Conservation (phyloP, 768 basidiomycete genomes). For the Chalciporus sphaerocephalus region DNA sequence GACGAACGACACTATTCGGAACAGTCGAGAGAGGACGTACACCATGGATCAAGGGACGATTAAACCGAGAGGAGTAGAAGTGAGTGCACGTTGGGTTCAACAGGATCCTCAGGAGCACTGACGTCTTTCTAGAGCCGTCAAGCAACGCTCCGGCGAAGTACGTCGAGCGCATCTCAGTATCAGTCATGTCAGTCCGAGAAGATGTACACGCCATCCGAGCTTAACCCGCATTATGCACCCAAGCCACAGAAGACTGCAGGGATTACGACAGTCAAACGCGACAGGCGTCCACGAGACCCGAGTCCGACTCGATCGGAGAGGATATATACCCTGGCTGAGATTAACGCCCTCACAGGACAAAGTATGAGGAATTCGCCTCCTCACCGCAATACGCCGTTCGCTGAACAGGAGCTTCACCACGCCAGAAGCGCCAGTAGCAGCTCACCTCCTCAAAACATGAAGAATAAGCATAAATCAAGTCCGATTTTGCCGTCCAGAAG, state of each 20-base stretch:
- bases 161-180: slow-evolving; percentile 20
- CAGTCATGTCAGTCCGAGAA: slow-evolving; percentile 26
- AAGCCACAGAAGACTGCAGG: slow-evolving; percentile 17
- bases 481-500: slow-evolving; percentile 14
- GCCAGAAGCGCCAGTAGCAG: slow-evolving; percentile 16
- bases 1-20: slow-evolving; percentile 15
- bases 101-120: neutral
- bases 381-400: slow-evolving; percentile 11
- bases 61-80: slow-evolving; percentile 22
- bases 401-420: slow-evolving; percentile 8
- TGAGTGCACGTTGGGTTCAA: slow-evolving; percentile 8
- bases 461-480: slow-evolving; percentile 7
- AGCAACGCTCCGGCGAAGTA: slow-evolving; percentile 18
- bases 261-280: slow-evolving; percentile 14
- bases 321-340: slow-evolving; percentile 33
- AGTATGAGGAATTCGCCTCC: slow-evolving; percentile 23
- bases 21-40: slow-evolving; percentile 9
- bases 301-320: slow-evolving; percentile 32
- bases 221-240: slow-evolving; percentile 10
- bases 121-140: slow-evolving; percentile 6
- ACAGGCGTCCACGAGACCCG: slow-evolving; percentile 17
- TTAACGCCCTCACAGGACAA: slow-evolving; percentile 30
- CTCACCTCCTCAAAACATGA: slow-evolving; percentile 20
- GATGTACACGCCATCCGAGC: slow-evolving; percentile 19
- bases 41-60: slow-evolving; percentile 10